phyloP scores from a whole-genome alignment of 805 yeast species.

The Torulaspora maleeae region DNA sequence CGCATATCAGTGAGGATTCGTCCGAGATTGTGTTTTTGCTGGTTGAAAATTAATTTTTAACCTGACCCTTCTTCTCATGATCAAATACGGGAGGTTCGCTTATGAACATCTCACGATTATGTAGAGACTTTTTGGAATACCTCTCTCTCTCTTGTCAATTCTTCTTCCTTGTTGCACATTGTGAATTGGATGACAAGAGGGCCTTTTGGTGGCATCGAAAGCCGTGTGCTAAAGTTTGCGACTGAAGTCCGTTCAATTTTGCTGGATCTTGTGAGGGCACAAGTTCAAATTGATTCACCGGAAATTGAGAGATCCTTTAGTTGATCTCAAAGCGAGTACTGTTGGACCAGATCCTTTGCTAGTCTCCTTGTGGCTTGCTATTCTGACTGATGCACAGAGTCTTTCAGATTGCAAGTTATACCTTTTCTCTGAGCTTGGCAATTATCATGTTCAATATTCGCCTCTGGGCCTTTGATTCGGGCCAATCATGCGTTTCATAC shows the following conservation, averaged over 20 bases:
- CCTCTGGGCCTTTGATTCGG: too few relatives aligned
- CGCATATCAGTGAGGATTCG: constrained; percentile 99
- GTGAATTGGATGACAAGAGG: not conserved
- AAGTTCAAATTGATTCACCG: not conserved
- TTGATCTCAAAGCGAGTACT: not conserved
- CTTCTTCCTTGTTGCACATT: not conserved
- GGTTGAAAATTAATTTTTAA: constrained; percentile 93
- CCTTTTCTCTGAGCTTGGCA: too few relatives aligned
- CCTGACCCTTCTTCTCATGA: constrained; percentile 75
- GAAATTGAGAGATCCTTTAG: not conserved
- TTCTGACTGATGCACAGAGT: too few relatives aligned
- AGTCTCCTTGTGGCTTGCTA: too few relatives aligned
- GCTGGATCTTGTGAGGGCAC: constrained; percentile 5
- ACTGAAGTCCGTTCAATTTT: not conserved
- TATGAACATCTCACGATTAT: constrained; percentile 37
- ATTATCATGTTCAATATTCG: too few relatives aligned
- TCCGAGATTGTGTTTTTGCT: constrained; percentile 99
- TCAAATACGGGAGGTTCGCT: constrained; percentile 41
- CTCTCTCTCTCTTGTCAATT: not conserved
- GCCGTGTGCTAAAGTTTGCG: not conserved
- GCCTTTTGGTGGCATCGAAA: not conserved
- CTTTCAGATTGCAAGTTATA: too few relatives aligned
- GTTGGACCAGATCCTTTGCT: too few relatives aligned
- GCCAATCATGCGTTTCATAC: too few relatives aligned
- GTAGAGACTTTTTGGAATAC: constrained; percentile 73